phyloP scores from a whole-genome alignment of 1,284 basidiomycete species.

The Cutaneotrichosporon sp. region DNA sequence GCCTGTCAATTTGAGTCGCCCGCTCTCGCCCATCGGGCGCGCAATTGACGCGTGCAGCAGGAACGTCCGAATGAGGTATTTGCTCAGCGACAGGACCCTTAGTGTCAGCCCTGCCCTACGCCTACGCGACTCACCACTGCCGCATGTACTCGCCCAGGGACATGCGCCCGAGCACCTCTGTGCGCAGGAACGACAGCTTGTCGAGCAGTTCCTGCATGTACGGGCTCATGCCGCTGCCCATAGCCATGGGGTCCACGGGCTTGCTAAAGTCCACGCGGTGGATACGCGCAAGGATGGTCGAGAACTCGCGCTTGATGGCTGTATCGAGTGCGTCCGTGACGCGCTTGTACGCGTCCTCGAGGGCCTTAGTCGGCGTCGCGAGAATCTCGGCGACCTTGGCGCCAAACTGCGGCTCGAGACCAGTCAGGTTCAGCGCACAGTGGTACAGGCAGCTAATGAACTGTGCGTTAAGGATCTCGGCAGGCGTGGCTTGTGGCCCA shows the following conservation, averaged over 20 bases:
- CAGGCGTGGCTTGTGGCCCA: conserved; percentile 69
- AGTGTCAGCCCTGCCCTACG: not conserved
- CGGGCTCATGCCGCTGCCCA: conserved; percentile 62
- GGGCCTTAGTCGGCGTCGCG: conserved; percentile 58
- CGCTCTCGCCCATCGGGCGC: conserved; percentile 76
- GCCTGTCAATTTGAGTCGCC: conserved; percentile 82
- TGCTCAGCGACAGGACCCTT: conserved; percentile 65
- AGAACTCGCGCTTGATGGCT: conserved; percentile 71
- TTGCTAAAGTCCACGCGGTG: conserved; percentile 77
- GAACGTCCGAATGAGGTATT: conserved; percentile 73
- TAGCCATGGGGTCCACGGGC: conserved; percentile 57
- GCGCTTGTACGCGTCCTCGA: conserved; percentile 57
- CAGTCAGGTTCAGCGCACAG: conserved; percentile 63
- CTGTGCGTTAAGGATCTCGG: conserved; percentile 69
- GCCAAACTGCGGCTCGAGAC: conserved; percentile 65
- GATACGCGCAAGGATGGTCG: conserved; percentile 68
- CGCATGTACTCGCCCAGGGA: conserved; percentile 62
- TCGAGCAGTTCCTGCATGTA: conserved; percentile 88
- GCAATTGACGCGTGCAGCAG: conserved; percentile 83
- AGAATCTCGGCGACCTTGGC: conserved; percentile 59
- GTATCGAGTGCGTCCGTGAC: conserved; percentile 65
- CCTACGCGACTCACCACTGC: conserved; percentile 58
- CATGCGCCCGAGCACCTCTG: conserved; percentile 66
- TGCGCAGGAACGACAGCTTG: conserved; percentile 72
- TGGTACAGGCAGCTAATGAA: conserved; percentile 73